Evolutionary conservation across 768 basidiomycete genomes (phyloP).

Genomic region (Amanita inopinata): DNA sequence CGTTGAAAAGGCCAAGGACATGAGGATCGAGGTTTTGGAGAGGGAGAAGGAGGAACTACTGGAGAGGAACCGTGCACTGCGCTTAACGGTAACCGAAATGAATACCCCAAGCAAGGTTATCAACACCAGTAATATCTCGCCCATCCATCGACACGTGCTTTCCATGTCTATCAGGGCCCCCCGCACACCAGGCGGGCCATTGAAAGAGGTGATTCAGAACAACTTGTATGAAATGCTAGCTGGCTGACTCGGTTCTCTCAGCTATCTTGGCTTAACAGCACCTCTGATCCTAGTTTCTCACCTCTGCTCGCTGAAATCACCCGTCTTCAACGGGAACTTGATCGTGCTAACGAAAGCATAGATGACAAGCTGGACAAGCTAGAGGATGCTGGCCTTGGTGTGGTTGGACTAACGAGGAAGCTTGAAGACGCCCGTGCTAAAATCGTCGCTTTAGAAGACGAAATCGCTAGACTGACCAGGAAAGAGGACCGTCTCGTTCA

Average conservation of each 20-base stretch:
- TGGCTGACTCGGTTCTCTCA: slow-evolving; percentile 18
- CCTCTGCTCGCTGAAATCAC: slow-evolving; percentile 66
- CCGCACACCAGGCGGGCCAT: slow-evolving; percentile 69
- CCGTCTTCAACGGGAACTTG: slow-evolving; percentile 66
- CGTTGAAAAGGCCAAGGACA: slow-evolving; percentile 67
- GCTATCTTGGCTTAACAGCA: slow-evolving; percentile 69
- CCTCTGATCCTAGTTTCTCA: slow-evolving; percentile 45
- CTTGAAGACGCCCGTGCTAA: slow-evolving; percentile 61
- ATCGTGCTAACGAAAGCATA: slow-evolving; percentile 72
- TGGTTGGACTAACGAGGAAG: slow-evolving; percentile 58
- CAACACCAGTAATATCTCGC: slow-evolving; percentile 58
- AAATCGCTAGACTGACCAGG: slow-evolving; percentile 53
- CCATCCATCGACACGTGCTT: slow-evolving; percentile 64
- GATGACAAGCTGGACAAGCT: slow-evolving; percentile 85
- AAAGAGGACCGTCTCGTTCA: slow-evolving; percentile 61
- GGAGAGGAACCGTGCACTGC: slow-evolving; percentile 55
- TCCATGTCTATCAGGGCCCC: slow-evolving; percentile 61
- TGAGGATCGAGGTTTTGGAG: slow-evolving; percentile 67
- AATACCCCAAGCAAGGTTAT: slow-evolving; percentile 47
- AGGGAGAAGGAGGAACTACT: slow-evolving; percentile 67
- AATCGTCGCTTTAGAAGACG: slow-evolving; percentile 52
- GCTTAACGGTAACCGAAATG: slow-evolving; percentile 40
- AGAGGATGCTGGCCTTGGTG: slow-evolving; percentile 69
- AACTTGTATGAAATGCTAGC: not conserved
- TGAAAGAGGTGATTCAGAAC: slow-evolving; percentile 53